Evolutionary conservation across 768 basidiomycete genomes (phyloP).

Genomic region (Russula emetica): DNA sequence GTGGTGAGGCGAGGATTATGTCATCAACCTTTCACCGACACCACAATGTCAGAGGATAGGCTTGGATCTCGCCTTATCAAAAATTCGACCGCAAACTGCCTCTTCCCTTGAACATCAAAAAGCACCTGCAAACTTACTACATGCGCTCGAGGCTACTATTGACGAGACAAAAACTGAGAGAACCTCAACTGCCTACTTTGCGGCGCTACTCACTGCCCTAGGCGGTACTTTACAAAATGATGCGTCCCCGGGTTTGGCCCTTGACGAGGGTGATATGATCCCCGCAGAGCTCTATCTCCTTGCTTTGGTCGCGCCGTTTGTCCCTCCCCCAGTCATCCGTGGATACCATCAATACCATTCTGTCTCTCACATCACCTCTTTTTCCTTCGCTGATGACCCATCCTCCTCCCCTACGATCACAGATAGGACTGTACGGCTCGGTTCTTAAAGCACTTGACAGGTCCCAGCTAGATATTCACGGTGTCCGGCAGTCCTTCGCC

Average conservation of each 20-base stretch:
- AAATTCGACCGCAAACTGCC: conserved; percentile 81
- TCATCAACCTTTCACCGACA: background rate
- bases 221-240: conserved; percentile 69
- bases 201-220: conserved; percentile 81
- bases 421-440: conserved; percentile 69
- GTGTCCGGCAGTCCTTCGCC: conserved; percentile 77
- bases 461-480: conserved; percentile 60
- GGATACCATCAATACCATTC: conserved; percentile 65
- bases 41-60: conserved; percentile 26
- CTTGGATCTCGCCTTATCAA: conserved; percentile 60
- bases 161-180: conserved; percentile 62
- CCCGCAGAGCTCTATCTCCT: conserved; percentile 84
- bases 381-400: conserved; percentile 62
- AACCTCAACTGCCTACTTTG: conserved; percentile 89
- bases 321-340: conserved; percentile 75
- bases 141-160: conserved; percentile 79
- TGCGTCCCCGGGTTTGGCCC: conserved; percentile 35
- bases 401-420: conserved; percentile 82
- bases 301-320: conserved; percentile 70
- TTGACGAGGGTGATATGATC: conserved; percentile 68
- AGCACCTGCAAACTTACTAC: conserved; percentile 77
- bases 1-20: background rate
- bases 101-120: conserved; percentile 86
- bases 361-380: conserved; percentile 72
- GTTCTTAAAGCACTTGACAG: conserved; percentile 69